phyloP scores from a whole-genome alignment of 306 rosid genomes.

The Canavalia gladiata region DNA sequence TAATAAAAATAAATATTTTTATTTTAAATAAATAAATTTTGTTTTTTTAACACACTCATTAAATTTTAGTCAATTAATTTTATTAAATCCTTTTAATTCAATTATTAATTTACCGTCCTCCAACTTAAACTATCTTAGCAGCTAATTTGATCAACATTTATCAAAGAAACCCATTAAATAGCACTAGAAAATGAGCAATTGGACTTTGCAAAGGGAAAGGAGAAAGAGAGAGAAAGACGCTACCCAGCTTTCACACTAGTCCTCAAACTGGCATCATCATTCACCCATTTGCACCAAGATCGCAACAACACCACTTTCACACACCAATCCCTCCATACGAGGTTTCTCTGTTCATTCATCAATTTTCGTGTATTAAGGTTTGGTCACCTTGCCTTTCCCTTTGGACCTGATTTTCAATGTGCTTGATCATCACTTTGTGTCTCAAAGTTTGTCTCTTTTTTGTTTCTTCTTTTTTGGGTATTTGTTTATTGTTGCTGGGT shows the following conservation, averaged over 20 bases:
- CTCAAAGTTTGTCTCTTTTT: conserved; percentile 38
- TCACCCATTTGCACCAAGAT: conserved; percentile 38
- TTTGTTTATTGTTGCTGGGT: neutral
- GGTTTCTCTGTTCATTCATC: conserved; percentile 30
- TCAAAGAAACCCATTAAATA: neutral
- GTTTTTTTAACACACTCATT: no score
- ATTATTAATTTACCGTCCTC: no score
- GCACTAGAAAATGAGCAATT: conserved; percentile 1
- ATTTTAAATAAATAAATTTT: no score
- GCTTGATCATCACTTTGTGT: conserved; percentile 21
- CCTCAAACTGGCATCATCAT: conserved; percentile 37
- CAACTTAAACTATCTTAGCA: no score
- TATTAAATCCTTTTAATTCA: no score
- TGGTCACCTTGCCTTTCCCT: conserved; percentile 14
- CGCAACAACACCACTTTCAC: conserved; percentile 13
- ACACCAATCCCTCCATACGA: conserved; percentile 32
- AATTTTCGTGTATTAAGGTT: conserved; percentile 43
- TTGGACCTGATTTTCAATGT: conserved; percentile 33
- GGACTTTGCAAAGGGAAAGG: conserved; percentile 15
- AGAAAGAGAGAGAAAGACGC: conserved; percentile 4
- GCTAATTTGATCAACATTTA: no score
- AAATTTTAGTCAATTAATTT: no score
- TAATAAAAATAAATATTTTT: no score
- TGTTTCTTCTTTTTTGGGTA: conserved; percentile 8
- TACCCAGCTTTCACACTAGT: conserved; percentile 17